Evolutionary conservation across 768 basidiomycete genomes (phyloP), one percentile per base, ranked within the genome.

Genomic region (Auricularia cornea): DNA sequence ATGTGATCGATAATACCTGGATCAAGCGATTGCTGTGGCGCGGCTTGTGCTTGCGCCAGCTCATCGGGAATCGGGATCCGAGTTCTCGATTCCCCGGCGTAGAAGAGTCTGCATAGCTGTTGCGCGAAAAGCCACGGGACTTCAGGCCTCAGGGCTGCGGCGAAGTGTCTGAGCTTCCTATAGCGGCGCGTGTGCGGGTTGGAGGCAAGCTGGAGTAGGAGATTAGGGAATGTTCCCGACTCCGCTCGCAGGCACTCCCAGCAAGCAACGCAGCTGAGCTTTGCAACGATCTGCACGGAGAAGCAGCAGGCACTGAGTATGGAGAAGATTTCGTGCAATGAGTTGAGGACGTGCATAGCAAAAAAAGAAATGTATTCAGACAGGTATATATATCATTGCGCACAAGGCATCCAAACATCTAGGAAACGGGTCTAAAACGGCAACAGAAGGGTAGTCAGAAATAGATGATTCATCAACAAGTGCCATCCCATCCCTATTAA

Each of bases 1-100:
- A 96, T 91, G 73, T 83, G 73, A 68, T 94, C 91, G 66, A 95
- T 89, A 66, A 95, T 79, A n/a, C 74, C 90, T 1, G 94, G 88
- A 76, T 94, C 89, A n/a, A 96, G 75, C 62, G 80, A 77, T 56
- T 71, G 63, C 23, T 76, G 73, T 12, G 70, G 72, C 11, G 74
- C 67, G 33, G 73, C 62, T 11, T 75, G 66, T 31, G 71, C 69
- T 2, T 65, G 72, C 10, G 12, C 18, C 54, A 72, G 68, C 32
- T 60, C 54, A 23, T 57, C 51, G 11, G n/a, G n/a, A n/a, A n/a
- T n/a, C n/a, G n/a, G 79, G 70, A 0, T 75, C 68, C 4, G 88
- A 88, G 69, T 94, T 82, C 72, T 91, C 85, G 61, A 94, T 85
- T 18, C 87, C 78, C 92, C 92, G 94, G 69, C 89, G 86, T 14